Evolutionary conservation across 345 rosid genomes (phyloP).

Genomic region (Citrus trifoliata): DNA sequence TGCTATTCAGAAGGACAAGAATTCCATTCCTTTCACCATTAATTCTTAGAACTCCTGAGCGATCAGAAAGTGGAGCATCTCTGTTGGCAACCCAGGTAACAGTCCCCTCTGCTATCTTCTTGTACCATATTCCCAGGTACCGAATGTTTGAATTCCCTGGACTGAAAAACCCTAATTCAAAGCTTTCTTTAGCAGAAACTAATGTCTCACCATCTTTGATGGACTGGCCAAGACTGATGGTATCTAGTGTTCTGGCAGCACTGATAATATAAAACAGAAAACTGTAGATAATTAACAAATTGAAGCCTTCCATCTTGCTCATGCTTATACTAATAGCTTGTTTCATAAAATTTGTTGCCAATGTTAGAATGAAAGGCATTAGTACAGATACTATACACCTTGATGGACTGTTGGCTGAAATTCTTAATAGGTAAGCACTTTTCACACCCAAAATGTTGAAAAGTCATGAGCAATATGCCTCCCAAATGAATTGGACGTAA

Average conservation of each 20-base stretch:
- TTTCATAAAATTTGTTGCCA: too few relatives aligned
- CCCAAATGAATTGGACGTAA: too few relatives aligned
- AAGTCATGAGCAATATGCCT: too few relatives aligned
- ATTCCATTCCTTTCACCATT: background rate
- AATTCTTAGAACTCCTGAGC: constrained; percentile 13
- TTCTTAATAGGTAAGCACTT: too few relatives aligned
- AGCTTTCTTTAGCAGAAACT: constrained; percentile 18
- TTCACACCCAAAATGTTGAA: too few relatives aligned
- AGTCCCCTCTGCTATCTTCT: constrained; percentile 10
- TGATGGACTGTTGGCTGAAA: too few relatives aligned
- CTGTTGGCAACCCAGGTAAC: constrained; percentile 40
- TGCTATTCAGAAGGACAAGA: background rate
- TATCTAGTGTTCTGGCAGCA: background rate
- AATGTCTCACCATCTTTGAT: constrained; percentile 18
- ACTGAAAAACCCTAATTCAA: constrained; percentile 43
- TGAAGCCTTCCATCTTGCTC: background rate
- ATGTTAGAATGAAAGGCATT: too few relatives aligned
- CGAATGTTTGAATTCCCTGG: constrained; percentile 14
- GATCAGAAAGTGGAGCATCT: constrained; percentile 11
- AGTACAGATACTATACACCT: too few relatives aligned
- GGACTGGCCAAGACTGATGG: constrained; percentile 6
- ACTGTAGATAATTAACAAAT: background rate
- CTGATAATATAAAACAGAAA: background rate
- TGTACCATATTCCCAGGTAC: constrained; percentile 48
- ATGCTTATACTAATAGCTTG: too few relatives aligned